Percentiles rank a stretch among this genome's conserved stretches.
Conservation (phyloP, 2,329 filamentous ascomycete species). For the Orbilia oligospora region DNA sequence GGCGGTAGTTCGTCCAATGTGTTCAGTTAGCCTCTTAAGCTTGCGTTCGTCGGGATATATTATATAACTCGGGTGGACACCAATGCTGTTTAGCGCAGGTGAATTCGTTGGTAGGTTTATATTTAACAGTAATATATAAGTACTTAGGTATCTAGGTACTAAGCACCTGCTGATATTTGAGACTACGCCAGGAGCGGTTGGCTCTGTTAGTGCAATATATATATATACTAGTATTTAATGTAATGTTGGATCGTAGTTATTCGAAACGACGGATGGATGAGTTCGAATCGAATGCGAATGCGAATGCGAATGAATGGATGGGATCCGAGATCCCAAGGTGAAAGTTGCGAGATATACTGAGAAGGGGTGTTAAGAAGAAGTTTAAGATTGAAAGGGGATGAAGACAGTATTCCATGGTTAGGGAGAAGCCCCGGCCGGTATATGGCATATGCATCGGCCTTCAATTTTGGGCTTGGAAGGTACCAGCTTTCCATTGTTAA, state of each 20-base stretch:
- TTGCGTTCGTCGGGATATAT: background rate
- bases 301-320: background rate
- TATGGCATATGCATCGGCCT: too few relatives aligned
- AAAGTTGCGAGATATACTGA: background rate
- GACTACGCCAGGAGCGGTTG: background rate
- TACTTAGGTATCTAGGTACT: background rate
- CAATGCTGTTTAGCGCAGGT: background rate
- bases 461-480: background rate
- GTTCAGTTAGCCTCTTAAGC: background rate
- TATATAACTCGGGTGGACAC: background rate
- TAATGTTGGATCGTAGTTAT: conserved; percentile 40
- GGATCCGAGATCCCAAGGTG: background rate
- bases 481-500: too few relatives aligned
- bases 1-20: conserved; percentile 42
- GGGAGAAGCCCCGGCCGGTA: too few relatives aligned
- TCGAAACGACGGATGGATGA: background rate
- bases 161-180: background rate
- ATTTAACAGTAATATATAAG: conserved; percentile 6
- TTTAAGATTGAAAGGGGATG: background rate
- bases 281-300: too few relatives aligned
- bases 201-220: background rate
- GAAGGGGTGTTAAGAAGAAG: too few relatives aligned
- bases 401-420: too few relatives aligned
- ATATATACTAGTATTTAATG: too few relatives aligned
- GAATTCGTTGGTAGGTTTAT: conserved; percentile 9